Evolutionary conservation across 2,329 filamentous ascomycete species (phyloP).

Genomic region (Pseudogymnoascus sp.): DNA sequence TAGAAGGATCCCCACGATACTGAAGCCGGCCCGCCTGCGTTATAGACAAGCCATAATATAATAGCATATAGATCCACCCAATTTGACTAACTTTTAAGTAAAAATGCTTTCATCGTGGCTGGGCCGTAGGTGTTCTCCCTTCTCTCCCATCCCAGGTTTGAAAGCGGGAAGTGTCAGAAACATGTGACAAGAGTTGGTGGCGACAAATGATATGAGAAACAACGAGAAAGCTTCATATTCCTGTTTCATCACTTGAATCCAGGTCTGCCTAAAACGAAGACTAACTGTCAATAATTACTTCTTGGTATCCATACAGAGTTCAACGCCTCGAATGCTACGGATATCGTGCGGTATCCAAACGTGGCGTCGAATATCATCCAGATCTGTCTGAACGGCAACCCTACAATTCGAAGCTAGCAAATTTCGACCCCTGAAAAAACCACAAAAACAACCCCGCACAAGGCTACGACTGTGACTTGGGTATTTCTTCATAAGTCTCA

Average conservation of each 20-base stretch:
- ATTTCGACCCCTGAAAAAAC: conserved; percentile 1
- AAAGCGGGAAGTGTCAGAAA: not conserved
- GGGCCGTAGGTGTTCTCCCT: not conserved
- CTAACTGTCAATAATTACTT: not conserved
- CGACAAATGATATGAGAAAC: not conserved
- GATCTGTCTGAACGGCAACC: conserved; percentile 3
- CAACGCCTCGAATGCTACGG: not conserved
- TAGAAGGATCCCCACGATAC: not conserved
- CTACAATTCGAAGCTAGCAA: conserved; percentile 7
- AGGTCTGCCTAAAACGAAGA: not conserved
- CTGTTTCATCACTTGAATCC: not conserved
- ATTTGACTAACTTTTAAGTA: not conserved
- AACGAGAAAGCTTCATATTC: not conserved
- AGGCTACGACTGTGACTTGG: conserved; percentile 2
- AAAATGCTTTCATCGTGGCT: not conserved
- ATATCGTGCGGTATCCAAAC: not conserved
- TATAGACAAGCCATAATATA: not conserved
- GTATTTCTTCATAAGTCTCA: not conserved
- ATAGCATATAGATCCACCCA: not conserved
- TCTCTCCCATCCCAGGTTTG: not conserved
- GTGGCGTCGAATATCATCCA: not conserved
- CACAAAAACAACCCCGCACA: not conserved
- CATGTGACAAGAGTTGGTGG: not conserved
- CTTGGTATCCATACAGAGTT: not conserved
- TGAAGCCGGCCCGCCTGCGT: not conserved